Base-by-base conservation (phyloP, 2,329 filamentous ascomycete species). In the Grosmannia penicillata region DNA sequence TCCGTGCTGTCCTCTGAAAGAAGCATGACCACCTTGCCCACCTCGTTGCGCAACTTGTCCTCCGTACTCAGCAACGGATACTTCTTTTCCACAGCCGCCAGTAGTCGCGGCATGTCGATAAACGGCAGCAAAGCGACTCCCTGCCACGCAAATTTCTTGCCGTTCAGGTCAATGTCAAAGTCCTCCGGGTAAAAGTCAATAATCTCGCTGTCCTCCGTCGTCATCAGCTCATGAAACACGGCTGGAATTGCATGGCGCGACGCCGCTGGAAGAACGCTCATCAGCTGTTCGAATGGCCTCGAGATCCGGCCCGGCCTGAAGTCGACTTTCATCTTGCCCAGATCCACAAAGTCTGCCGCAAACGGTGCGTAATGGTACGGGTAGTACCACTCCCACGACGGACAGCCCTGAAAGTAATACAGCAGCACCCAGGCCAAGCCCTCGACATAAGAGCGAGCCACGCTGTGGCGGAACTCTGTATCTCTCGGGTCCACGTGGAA, bases 311-410 rank as follows among this genome's bases (percentile, higher is more conserved):
- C 89, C 56, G 87, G 84, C 42, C 84, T 72, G 49, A 98, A 98
- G 15, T 70, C 65, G 47, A 94, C 74, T 24, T 82, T 68, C 66
- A 94, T 76, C 48, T 85, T 77, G 37, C 69, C 73, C 33, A 98
- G 68, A 40, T 87, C 78, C 42, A 82, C 78, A 56, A 98, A 98
- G 57, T 98, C 91, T 37, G 86, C 82, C 3, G 91, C 91, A 55
- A 98, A 98, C 4, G 93, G 91, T 2, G 91, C 93, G 55, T 98
- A 98, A 55, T 98, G 91, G 53, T 96, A 93, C 1, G 91, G 91
- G 53, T 95, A 98, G 56, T 91, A 98, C 91, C 91, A 98, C 37
- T 89, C 93, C 91, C 93, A 98, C 0, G 86, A 95, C 18, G 91
- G 86, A 51, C 91, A 98, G 21, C 91, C 91, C 58, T 98, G 91